Base-by-base conservation (phyloP, 208 protist species). In the Sergeia podlipaevii region DNA sequence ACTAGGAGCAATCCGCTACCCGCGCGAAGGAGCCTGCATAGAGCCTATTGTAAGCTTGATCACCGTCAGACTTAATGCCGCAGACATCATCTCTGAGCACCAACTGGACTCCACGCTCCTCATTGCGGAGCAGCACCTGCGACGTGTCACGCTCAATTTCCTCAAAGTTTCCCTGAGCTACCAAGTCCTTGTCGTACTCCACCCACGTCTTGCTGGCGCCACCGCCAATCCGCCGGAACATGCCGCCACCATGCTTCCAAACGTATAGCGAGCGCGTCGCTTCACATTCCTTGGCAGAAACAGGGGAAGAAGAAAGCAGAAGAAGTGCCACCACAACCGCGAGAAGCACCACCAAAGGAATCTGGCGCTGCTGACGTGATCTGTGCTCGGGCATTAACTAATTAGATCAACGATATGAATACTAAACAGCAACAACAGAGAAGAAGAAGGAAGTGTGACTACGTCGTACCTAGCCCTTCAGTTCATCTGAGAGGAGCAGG, bases 191-290 rank as follows among this genome's bases (percentile, higher is more conserved):
- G 47, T 89, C 53, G 34, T 82, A 69, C 50, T 95, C 87, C 2
- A 46, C 36, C 84, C 87, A 95, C 23, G 26, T n/a, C 15, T 11
- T 32, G 17, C 33, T 55, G 8, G 30, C 23, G 13, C 30, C 36
- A 0, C 32, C 21, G 2, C 36, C 50, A 0, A 64, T 33, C 21
- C 75, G 74, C 6, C 70, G 42, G 53, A 94, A 94, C 30, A 53
- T 75, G 21, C 87, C 87, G n/a, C 59, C 53, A 3, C 63, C 52
- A 37, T 91, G 74, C 38, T 77, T 77, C 84, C 87, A 94, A 15
- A 65, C 81, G 2, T 61, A 27, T 64, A 74, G 74, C 5, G 51
- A 44, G 10, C 50, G 34, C 41, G 46, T 50, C 24, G 71, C 20
- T 20, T 7, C 34, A 38, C 81, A 89, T 32, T 82, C 63, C 45